Evolutionary conservation across 257 asterid genomes (phyloP), one percentile per base, ranked within the genome.

Genomic region (Solanum pennellii): DNA sequence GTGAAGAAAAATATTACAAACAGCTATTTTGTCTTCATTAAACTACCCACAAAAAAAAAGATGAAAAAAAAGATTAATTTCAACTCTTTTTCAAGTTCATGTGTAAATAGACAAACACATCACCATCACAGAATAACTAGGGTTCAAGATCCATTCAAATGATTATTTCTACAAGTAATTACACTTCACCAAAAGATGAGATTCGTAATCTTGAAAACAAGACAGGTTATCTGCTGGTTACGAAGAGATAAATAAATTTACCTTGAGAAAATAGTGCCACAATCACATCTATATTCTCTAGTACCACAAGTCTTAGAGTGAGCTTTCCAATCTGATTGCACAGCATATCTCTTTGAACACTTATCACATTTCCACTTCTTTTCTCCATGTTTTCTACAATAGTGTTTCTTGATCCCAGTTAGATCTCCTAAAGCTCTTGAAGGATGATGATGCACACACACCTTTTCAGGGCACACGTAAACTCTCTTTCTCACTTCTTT

Each of bases 321-420:
- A 59, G 99, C 99, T 90, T 95, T 96, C 94, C 98, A 96, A 77
- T 96, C 99, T 0, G 99, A 96, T 45, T 94, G 98, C 21, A 96
- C 99, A 0, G 98, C 98, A 68, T 96, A 96, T 23, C 96, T 90
- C 87, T 96, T 96, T 3, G 96, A 89, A 89, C 99, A 96, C 85
- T 96, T 95, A 56, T 94, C 98, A 79, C 99, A 96, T 94, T 94
- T 94, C 99, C 99, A 96, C 89, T 95, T 96, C 94, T 96, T 96
- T 91, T 94, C 99, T 1, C 99, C 99, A 79, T 96, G 99, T 89
- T 96, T 96, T 72, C 98, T 65, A 83, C 98, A 93, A 85, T 91
- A 96, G 94, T 96, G 99, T 79, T 96, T 95, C 89, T 96, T 96
- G 87, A 96, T 96, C 20, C 98, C 98, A 5, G 99, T 96, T 56